A percentile compares a stretch with the other conserved stretches of the same genome.
Evolutionary conservation across 371 early-diverging fungal species (phyloP).

Genomic region (Gilbertella persicaria): DNA sequence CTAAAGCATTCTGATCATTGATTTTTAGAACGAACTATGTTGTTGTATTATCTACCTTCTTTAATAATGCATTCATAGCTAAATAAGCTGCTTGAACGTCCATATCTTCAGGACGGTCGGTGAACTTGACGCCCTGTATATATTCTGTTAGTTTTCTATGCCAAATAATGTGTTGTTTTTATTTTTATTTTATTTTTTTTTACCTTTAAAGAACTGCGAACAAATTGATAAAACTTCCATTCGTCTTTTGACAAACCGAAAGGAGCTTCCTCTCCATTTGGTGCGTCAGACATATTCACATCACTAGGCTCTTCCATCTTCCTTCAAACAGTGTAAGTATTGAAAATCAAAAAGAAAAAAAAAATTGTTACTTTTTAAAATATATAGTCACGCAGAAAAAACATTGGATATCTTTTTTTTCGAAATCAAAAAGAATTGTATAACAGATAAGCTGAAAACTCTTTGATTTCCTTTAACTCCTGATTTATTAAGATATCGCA

Average conservation of each 20-base stretch:
- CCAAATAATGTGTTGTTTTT: too few relatives aligned
- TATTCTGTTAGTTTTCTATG: too few relatives aligned
- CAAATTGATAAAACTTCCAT: conserved; percentile 34
- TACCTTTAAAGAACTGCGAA: conserved; percentile 20
- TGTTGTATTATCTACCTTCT: conserved; percentile 39
- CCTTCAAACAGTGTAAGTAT: neutral
- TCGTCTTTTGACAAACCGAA: conserved; percentile 26
- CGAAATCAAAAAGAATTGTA: too few relatives aligned
- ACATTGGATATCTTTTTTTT: too few relatives aligned
- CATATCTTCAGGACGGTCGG: conserved; percentile 48
- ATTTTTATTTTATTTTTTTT: neutral
- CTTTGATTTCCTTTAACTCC: too few relatives aligned
- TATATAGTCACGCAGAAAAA: neutral
- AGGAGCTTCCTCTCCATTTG: conserved; percentile 20
- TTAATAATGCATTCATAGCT: conserved; percentile 53
- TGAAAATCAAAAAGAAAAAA: neutral
- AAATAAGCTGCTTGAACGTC: conserved; percentile 41
- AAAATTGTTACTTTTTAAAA: neutral
- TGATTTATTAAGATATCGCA: too few relatives aligned
- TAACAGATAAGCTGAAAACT: too few relatives aligned
- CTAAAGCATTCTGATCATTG: conserved; percentile 27
- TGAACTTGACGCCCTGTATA: conserved; percentile 40
- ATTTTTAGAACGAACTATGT: neutral
- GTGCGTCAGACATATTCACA: conserved; percentile 10
- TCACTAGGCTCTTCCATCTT: conserved; percentile 8